Conservation (phyloP, 2,329 filamentous ascomycete genomes). For the Proliferodiscus dingleyae region DNA sequence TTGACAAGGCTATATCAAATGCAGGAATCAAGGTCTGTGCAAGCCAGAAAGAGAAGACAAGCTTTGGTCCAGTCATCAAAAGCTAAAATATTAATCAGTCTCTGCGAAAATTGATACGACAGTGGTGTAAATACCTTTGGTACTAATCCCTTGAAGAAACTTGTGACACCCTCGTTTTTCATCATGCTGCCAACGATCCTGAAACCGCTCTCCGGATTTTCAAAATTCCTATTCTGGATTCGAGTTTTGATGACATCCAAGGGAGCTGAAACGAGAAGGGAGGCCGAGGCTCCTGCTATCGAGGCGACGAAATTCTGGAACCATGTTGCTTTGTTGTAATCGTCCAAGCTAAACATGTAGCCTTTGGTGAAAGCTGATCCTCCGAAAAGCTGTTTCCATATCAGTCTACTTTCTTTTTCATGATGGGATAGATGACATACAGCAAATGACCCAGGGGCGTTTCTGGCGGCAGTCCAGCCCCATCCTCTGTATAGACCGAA, state of each 20-base stretch:
- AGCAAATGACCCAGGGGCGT: conserved; percentile 94
- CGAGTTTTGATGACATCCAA: conserved; percentile 97
- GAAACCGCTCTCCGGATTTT: conserved; percentile 93
- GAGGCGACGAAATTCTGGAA: conserved; percentile 96
- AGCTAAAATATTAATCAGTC: conserved; percentile 47
- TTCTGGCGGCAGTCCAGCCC: conserved; percentile 95
- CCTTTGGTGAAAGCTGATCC: conserved; percentile 97
- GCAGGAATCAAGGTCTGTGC: conserved; percentile 96
- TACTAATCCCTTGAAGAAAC: conserved; percentile 96
- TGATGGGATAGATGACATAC: conserved; percentile 43
- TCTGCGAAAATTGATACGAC: background rate
- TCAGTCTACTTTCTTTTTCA: conserved; percentile 22
- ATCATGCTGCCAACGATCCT: conserved; percentile 90
- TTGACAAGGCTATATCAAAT: conserved; percentile 58
- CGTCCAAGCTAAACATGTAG: conserved; percentile 80
- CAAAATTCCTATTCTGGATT: conserved; percentile 98
- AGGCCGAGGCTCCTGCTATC: conserved; percentile 89
- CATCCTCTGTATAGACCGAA: conserved; percentile 94
- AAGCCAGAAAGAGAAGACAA: conserved; percentile 99
- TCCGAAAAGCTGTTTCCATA: conserved; percentile 70
- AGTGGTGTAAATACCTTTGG: conserved; percentile 64
- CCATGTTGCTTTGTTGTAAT: conserved; percentile 96
- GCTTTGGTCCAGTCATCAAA: conserved; percentile 97
- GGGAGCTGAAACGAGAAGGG: conserved; percentile 92
- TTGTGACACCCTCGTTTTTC: conserved; percentile 75